A percentile compares a stretch with the other conserved stretches of the same genome.
These are phyloP conservation scores for Serendipita sp. DNA, from an alignment of 768 basidiomycete genomes.

Conservation along the genomic window DNA sequence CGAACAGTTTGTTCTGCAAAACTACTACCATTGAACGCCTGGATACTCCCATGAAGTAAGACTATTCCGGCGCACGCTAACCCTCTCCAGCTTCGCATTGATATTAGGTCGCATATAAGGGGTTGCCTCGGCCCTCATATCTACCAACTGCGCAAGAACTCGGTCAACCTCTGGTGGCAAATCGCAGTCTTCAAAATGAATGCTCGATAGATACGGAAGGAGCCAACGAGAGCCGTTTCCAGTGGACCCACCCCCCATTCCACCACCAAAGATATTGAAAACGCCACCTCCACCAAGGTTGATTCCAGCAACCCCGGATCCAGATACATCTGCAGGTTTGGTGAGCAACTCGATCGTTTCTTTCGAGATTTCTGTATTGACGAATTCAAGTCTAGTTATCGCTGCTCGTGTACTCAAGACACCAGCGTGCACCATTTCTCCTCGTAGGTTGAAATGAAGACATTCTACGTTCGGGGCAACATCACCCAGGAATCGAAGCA, in stretches of 20 bases:
- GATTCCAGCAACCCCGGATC: not conserved
- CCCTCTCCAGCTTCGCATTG: not conserved
- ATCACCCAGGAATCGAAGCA: not conserved
- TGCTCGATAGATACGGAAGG: not conserved
- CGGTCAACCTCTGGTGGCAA: not conserved
- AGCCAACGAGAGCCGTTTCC: not conserved
- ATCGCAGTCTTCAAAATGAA: not conserved
- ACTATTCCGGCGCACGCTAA: not conserved
- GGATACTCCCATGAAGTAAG: not conserved
- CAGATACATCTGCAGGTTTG: not conserved
- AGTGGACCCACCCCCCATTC: not conserved
- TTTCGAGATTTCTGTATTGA: not conserved
- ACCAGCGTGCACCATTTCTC: not conserved
- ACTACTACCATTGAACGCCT: not conserved
- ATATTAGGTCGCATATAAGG: not conserved
- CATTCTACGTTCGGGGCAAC: not conserved
- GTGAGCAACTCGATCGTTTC: not conserved
- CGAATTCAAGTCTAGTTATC: not conserved
- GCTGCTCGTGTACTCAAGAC: not conserved
- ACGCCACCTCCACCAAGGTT: not conserved
- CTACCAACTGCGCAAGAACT: not conserved
- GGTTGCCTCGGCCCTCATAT: not conserved
- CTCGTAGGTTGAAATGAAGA: not conserved
- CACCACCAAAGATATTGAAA: not conserved
- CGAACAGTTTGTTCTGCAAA: too few species aligned